Base-by-base conservation (phyloP, 2,329 filamentous ascomycete genomes). In the Westerdykella ornata region DNA sequence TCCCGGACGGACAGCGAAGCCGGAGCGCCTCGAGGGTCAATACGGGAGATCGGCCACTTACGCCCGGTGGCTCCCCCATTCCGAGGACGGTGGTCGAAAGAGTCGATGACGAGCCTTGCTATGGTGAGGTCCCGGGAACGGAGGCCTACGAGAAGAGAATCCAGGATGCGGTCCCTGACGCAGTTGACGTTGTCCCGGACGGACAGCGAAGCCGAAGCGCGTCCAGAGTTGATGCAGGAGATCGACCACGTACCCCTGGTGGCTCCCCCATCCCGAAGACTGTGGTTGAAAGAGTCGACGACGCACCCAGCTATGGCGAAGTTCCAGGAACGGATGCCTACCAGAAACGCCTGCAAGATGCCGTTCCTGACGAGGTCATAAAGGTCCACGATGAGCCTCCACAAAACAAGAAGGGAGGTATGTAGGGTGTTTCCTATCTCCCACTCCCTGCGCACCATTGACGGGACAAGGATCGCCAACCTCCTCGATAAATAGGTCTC, bases 71-170 rank as follows among this genome's bases (percentile, higher is more conserved):
- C 36, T 68, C 71, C 5, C 67, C 72, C 7, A 69, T 82, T 29
- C 79, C 79, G 14, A 74, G 70, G 50, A 80, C 76, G 5, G 65
- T 82, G 8, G 77, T 82, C 14, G 78, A 82, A 56, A 78, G 77
- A 59, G 69, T 82, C 37, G 78, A 82, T 46, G 68, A 73, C 20
- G 60, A 67, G 43, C 75, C 77, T 30, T 75, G 72, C 51, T 69
- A 81, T 60, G 78, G 79, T 15, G 79, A 83, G 41, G 70, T 81
- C 6, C 78, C 78, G 19, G 78, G 79, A 20, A 82, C 79, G 37
- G 59, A 65, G 29, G 80, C 78, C 45, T 73, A 77, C 48, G 69
- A 78, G 44, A 63, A 73, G 51, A 71, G 76, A 46, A 67, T 60
- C 17, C 70, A 73, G 50, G 79, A 82, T 58, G 77, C 78, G 19